Conservation (phyloP, 1,284 basidiomycete species). For the Mycena citricolor region DNA sequence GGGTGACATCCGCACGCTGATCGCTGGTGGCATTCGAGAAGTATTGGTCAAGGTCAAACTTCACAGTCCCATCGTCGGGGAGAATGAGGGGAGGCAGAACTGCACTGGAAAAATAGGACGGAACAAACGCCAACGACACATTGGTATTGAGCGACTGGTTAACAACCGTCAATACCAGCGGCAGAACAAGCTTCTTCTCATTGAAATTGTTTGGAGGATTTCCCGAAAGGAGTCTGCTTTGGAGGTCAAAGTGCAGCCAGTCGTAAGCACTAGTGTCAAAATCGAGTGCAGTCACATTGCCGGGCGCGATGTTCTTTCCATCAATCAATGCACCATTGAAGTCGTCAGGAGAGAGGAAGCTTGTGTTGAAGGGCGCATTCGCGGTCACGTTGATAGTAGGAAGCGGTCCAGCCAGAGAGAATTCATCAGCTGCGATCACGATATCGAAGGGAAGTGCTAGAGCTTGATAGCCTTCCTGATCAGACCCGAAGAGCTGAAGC, state of each 20-base stretch:
- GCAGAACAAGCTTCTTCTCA: constrained; percentile 43
- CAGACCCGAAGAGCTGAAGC: constrained; percentile 64
- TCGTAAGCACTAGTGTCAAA: constrained; percentile 57
- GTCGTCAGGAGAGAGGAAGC: constrained; percentile 58
- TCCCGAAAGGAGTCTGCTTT: constrained; percentile 61
- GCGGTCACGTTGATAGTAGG: constrained; percentile 69
- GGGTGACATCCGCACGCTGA: constrained; percentile 41
- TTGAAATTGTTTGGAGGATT: constrained; percentile 45
- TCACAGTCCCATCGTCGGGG: constrained; percentile 42
- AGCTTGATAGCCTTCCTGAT: constrained; percentile 64
- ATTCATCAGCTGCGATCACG: constrained; percentile 62
- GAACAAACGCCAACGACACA: constrained; percentile 61
- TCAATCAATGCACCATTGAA: constrained; percentile 64
- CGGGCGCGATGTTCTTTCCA: constrained; percentile 49
- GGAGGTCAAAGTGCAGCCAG: constrained; percentile 68
- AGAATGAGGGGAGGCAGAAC: constrained; percentile 56
- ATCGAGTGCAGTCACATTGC: constrained; percentile 49
- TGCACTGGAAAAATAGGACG: constrained; percentile 66
- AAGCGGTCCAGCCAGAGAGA: constrained; percentile 49
- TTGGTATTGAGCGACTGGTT: constrained; percentile 68
- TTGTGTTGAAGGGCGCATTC: constrained; percentile 53
- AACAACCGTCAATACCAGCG: constrained; percentile 60
- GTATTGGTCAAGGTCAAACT: constrained; percentile 50
- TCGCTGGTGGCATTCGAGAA: constrained; percentile 49
- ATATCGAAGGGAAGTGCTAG: constrained; percentile 53